These are phyloP conservation scores for Penicillium pulvis DNA, from an alignment of 495 filamentous ascomycete species.

Conservation along the genomic window DNA sequence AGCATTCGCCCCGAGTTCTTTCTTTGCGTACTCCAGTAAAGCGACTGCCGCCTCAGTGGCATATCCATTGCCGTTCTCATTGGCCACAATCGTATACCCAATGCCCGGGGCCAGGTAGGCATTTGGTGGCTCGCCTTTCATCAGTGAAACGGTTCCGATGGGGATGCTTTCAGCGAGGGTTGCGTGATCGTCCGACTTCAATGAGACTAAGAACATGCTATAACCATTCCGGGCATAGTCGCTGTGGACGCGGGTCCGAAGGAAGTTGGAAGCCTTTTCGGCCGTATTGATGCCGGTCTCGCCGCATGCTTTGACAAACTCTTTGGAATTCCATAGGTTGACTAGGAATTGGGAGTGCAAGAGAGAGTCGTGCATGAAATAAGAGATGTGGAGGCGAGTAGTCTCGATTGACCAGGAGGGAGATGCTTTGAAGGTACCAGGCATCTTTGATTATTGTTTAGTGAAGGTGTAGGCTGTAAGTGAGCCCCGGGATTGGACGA, in stretches of 20 bases:
- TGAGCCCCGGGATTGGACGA: too few relatives aligned
- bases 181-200: conserved; percentile 12
- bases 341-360: conserved; percentile 33
- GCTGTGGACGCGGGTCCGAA: conserved; percentile 19
- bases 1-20: conserved; percentile 18
- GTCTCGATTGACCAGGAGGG: too few relatives aligned
- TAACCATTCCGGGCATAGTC: conserved; percentile 30
- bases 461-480: too few relatives aligned
- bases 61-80: conserved; percentile 33
- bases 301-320: conserved; percentile 17
- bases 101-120: conserved; percentile 31
- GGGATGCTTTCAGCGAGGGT: conserved; percentile 15
- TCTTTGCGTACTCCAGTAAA: conserved; percentile 26
- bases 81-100: conserved; percentile 27
- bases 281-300: conserved; percentile 21
- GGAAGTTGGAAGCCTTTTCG: conserved; percentile 17
- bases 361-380: conserved; percentile 11
- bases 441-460: too few relatives aligned
- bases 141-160: conserved; percentile 26
- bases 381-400: conserved; percentile 8
- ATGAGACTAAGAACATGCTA: conserved; percentile 24
- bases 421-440: too few relatives aligned
- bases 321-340: conserved; percentile 33
- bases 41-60: conserved; percentile 30
- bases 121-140: conserved; percentile 23